A percentile compares a stretch with the other conserved stretches of the same genome.
Evolutionary conservation across 2,329 filamentous ascomycete genomes (phyloP).

Genomic region (Microdochium nivale): DNA sequence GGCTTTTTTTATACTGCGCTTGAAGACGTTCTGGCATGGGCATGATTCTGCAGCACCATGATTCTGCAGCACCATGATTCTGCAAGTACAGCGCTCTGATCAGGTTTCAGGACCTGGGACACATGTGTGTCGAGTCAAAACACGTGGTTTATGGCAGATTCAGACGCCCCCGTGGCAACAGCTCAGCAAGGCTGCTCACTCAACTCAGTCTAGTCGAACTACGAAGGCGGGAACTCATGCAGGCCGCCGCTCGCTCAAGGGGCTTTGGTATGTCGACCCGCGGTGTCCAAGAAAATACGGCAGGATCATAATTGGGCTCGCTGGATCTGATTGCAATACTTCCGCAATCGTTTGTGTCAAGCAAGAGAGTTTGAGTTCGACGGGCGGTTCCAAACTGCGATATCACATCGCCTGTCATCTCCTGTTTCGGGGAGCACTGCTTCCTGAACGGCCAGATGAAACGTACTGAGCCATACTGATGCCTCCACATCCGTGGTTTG

Average conservation of each 20-base stretch:
- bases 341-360: not conserved
- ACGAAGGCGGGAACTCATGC: not conserved
- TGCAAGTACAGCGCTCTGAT: constrained; percentile 2
- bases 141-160: constrained; percentile 21
- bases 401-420: not conserved
- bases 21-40: too few species aligned
- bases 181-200: not conserved
- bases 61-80: not conserved
- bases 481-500: not conserved
- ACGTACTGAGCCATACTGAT: not conserved
- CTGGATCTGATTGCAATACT: not conserved
- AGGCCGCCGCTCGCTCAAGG: not conserved
- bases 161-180: not conserved
- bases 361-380: not conserved
- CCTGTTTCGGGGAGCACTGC: not conserved
- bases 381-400: not conserved
- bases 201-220: not conserved
- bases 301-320: not conserved
- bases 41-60: not conserved
- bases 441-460: not conserved
- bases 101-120: constrained; percentile 18
- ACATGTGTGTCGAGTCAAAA: constrained; percentile 50
- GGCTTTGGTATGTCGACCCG: not conserved
- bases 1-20: too few species aligned
- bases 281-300: not conserved